Evolutionary conservation across 441 rosid genomes (phyloP).

Genomic region (Hypseocharis bilobata): DNA sequence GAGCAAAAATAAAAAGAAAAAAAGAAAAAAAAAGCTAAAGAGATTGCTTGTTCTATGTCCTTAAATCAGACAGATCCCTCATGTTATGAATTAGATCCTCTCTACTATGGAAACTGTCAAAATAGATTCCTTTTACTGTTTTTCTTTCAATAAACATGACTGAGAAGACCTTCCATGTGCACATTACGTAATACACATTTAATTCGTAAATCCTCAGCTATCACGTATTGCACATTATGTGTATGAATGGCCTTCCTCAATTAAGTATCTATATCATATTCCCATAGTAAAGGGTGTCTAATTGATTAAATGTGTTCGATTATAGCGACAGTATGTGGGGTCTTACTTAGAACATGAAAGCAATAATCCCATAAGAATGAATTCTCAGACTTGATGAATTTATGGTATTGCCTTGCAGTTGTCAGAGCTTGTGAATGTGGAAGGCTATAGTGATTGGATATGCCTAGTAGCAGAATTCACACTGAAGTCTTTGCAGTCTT

Average conservation of each 20-base stretch:
- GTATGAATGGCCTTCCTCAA: neutral
- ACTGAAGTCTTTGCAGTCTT: slow-evolving; percentile 83
- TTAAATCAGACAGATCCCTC: neutral
- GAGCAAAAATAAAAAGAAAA: neutral
- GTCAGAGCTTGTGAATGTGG: slow-evolving; percentile 96
- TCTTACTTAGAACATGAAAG: neutral
- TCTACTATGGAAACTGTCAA: neutral
- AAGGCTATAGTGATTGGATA: slow-evolving; percentile 98
- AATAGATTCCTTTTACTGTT: neutral
- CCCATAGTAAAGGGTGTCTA: neutral
- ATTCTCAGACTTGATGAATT: slow-evolving; percentile 8
- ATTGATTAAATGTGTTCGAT: neutral
- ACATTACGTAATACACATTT: neutral
- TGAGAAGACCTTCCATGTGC: neutral
- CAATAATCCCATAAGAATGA: neutral
- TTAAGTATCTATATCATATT: neutral
- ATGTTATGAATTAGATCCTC: neutral
- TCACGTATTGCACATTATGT: neutral
- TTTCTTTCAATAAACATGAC: neutral
- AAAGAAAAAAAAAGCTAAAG: neutral
- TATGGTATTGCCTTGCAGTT: slow-evolving; percentile 46
- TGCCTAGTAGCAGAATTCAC: slow-evolving; percentile 90
- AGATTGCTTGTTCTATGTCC: neutral
- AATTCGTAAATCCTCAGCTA: neutral
- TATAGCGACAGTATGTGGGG: neutral